Percentiles rank a stretch among this genome's conserved stretches.
phyloP scores from a whole-genome alignment of 2,329 filamentous ascomycete genomes.

The Acephala macrosclerotiorum region DNA sequence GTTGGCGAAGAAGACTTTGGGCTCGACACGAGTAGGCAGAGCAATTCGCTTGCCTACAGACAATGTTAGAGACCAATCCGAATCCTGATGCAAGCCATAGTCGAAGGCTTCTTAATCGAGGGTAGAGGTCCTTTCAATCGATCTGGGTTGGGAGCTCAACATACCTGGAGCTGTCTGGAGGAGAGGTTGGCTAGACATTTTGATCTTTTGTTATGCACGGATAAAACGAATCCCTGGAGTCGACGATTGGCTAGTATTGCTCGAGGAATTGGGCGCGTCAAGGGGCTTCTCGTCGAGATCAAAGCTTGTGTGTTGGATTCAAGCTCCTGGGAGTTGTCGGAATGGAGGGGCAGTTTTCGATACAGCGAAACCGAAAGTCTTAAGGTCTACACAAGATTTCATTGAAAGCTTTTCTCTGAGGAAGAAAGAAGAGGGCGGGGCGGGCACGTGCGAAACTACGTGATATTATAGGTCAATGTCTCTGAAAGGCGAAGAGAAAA shows the following conservation, averaged over 20 bases:
- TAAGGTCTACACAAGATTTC: not conserved
- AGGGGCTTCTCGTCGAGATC: not conserved
- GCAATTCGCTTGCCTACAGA: constrained; percentile 92
- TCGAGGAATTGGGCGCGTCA: not conserved
- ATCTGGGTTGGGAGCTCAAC: constrained; percentile 37
- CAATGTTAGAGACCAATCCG: constrained; percentile 12
- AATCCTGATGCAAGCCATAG: too few species aligned
- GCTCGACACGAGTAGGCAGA: constrained; percentile 95
- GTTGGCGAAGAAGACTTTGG: constrained; percentile 99
- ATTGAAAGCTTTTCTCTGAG: constrained; percentile 1
- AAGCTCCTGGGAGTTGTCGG: not conserved
- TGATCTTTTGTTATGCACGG: constrained; percentile 15
- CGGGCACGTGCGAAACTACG: not conserved
- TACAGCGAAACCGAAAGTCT: not conserved
- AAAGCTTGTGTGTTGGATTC: constrained; percentile 2
- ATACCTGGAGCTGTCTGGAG: constrained; percentile 92
- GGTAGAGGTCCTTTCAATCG: not conserved
- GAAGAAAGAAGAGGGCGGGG: not conserved
- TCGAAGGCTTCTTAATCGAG: constrained; percentile 2
- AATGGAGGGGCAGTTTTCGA: not conserved
- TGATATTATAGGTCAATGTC: not conserved
- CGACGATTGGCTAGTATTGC: constrained; percentile 22
- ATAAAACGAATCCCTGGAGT: constrained; percentile 4
- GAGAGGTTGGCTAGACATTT: constrained; percentile 95
- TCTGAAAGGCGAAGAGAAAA: not conserved